These are phyloP conservation scores for Cercospora beticola DNA, from an alignment of 2,329 filamentous ascomycete species.

Conservation along the genomic window DNA sequence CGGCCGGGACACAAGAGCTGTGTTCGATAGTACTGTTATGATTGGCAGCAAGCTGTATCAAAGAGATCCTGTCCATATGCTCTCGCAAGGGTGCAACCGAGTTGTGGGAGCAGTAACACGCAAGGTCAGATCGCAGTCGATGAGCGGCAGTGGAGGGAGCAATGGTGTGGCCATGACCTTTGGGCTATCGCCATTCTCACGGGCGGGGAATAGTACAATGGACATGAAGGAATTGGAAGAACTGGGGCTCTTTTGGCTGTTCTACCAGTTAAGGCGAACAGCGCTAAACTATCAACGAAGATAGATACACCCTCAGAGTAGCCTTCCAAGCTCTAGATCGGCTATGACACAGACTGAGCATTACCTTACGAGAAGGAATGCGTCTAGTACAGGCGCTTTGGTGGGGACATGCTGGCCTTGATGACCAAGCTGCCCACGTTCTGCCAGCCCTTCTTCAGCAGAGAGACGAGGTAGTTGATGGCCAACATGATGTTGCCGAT, in stretches of 20 bases:
- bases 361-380: slow-evolving; percentile 14
- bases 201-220: too few species aligned
- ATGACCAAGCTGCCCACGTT: slow-evolving; percentile 99
- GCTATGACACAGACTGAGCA: not conserved
- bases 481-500: slow-evolving; percentile 99
- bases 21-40: not conserved
- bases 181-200: too few species aligned
- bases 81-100: too few species aligned
- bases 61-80: not conserved
- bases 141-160: not conserved
- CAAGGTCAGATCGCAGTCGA: not conserved
- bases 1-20: not conserved
- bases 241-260: slow-evolving; percentile 33
- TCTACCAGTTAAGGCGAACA: slow-evolving; percentile 38
- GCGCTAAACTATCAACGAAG: slow-evolving; percentile 21
- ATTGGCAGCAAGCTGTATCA: not conserved
- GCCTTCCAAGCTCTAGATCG: slow-evolving; percentile 22
- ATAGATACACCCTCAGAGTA: slow-evolving; percentile 31
- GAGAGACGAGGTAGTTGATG: slow-evolving; percentile 99
- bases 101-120: not conserved
- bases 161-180: too few species aligned
- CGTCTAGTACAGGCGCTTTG: slow-evolving; percentile 91
- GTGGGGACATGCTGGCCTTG: slow-evolving; percentile 99
- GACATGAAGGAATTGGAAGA: slow-evolving; percentile 25
- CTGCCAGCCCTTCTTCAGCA: slow-evolving; percentile 99